Conservation (phyloP, 768 basidiomycete species). For the Amanita muscaria region DNA sequence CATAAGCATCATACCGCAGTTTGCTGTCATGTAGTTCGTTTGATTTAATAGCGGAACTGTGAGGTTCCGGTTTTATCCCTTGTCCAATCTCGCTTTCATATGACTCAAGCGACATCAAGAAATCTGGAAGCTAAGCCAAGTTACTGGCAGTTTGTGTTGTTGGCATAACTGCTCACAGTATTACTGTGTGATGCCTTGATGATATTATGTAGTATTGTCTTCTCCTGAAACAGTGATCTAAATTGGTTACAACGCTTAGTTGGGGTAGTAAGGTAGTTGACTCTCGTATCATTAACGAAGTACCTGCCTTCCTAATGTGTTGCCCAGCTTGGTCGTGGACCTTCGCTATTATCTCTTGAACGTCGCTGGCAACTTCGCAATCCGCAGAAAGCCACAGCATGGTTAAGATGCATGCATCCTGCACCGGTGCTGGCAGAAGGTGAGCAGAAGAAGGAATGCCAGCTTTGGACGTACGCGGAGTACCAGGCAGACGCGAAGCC, state of each 20-base stretch:
- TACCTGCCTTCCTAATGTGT: slow-evolving; percentile 50
- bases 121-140: slow-evolving; percentile 57
- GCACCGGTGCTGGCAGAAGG: slow-evolving; percentile 48
- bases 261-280: slow-evolving; percentile 7
- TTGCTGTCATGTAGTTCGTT: slow-evolving; percentile 26
- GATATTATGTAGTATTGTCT: slow-evolving; percentile 36
- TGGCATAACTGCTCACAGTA: background rate
- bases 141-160: slow-evolving; percentile 2
- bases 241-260: slow-evolving; percentile 68
- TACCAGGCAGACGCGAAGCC: slow-evolving; percentile 25
- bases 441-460: background rate
- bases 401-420: slow-evolving; percentile 63
- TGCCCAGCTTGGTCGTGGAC: slow-evolving; percentile 35
- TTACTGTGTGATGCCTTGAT: slow-evolving; percentile 16
- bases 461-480: slow-evolving; percentile 8
- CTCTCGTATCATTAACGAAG: background rate
- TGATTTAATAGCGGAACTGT: slow-evolving; percentile 1
- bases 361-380: slow-evolving; percentile 3
- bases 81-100: slow-evolving; percentile 16
- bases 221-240: slow-evolving; percentile 36
- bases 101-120: slow-evolving; percentile 41
- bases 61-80: background rate
- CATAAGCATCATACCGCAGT: slow-evolving; percentile 66
- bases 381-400: slow-evolving; percentile 62
- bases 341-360: background rate